Evolutionary conservation across 202 grass and related monocot species (phyloP).

Genomic region (Setaria italica): DNA sequence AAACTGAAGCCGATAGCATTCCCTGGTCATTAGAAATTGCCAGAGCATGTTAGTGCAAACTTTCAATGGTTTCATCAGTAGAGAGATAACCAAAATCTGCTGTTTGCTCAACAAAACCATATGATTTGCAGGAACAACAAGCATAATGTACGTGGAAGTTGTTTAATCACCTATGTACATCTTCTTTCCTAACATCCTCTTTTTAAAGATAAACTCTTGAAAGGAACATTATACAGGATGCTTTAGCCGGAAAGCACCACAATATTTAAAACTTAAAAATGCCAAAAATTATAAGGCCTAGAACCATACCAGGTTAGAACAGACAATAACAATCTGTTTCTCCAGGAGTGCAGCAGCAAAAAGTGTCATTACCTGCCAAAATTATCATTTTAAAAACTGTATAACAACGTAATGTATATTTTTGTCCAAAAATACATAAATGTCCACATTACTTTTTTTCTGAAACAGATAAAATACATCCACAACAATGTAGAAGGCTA

Average conservation of each 20-base stretch:
- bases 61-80: background rate
- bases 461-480: constrained; percentile 1
- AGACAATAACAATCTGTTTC: constrained; percentile 92
- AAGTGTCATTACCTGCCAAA: constrained; percentile 84
- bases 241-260: background rate
- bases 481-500: background rate
- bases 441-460: background rate
- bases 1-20: constrained; percentile 89
- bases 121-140: constrained; percentile 10
- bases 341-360: constrained; percentile 93
- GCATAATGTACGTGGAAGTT: background rate
- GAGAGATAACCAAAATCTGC: background rate
- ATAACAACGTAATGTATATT: background rate
- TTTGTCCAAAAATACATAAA: constrained; percentile 26
- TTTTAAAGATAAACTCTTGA: background rate
- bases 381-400: constrained; percentile 43
- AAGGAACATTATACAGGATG: background rate
- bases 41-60: constrained; percentile 12
- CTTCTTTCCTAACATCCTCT: background rate
- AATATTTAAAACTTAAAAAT: constrained; percentile 16
- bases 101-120: background rate
- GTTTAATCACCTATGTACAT: background rate
- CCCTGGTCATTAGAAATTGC: constrained; percentile 62
- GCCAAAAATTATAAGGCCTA: constrained; percentile 2
- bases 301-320: constrained; percentile 90